A percentile compares a stretch with the other conserved stretches of the same genome.
These are phyloP conservation scores for Hymenoscyphus occultus DNA, from an alignment of 2,329 filamentous ascomycete species.

Conservation along the genomic window DNA sequence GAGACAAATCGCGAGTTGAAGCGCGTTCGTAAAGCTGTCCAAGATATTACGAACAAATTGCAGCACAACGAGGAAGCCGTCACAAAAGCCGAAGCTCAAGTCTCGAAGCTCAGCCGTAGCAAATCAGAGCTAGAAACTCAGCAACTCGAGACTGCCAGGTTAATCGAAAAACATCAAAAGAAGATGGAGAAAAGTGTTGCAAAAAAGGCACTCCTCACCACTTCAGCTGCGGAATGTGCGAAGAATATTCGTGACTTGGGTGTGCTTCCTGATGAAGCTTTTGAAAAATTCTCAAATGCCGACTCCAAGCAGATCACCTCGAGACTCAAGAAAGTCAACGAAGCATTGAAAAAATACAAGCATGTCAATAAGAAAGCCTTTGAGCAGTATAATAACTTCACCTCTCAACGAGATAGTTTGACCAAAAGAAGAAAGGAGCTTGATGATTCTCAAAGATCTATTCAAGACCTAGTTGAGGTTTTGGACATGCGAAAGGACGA, in stretches of 20 bases:
- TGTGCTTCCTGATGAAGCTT: constrained; percentile 89
- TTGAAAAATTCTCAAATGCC: constrained; percentile 84
- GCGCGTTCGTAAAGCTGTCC: constrained; percentile 67
- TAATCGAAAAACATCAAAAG: constrained; percentile 84
- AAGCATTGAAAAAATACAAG: constrained; percentile 91
- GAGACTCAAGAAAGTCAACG: constrained; percentile 85
- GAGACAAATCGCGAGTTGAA: constrained; percentile 80
- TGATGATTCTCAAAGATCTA: constrained; percentile 79
- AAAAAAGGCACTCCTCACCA: constrained; percentile 75
- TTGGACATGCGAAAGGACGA: constrained; percentile 96
- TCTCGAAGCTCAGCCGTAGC: constrained; percentile 41
- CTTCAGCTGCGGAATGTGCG: constrained; percentile 75
- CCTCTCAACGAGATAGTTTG: constrained; percentile 82
- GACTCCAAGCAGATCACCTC: constrained; percentile 56
- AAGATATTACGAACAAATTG: constrained; percentile 65
- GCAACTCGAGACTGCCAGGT: constrained; percentile 71
- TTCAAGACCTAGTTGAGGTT: constrained; percentile 87
- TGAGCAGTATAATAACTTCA: constrained; percentile 98
- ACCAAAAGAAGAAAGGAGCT: constrained; percentile 83
- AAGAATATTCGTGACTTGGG: constrained; percentile 91
- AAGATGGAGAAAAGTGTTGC: constrained; percentile 89
- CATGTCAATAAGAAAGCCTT: constrained; percentile 99
- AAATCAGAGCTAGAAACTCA: constrained; percentile 65
- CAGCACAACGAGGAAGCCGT: constrained; percentile 72
- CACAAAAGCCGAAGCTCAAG: constrained; percentile 48